These are phyloP conservation scores for Rhodocollybia butyracea DNA, from an alignment of 768 basidiomycete genomes.

Conservation along the genomic window DNA sequence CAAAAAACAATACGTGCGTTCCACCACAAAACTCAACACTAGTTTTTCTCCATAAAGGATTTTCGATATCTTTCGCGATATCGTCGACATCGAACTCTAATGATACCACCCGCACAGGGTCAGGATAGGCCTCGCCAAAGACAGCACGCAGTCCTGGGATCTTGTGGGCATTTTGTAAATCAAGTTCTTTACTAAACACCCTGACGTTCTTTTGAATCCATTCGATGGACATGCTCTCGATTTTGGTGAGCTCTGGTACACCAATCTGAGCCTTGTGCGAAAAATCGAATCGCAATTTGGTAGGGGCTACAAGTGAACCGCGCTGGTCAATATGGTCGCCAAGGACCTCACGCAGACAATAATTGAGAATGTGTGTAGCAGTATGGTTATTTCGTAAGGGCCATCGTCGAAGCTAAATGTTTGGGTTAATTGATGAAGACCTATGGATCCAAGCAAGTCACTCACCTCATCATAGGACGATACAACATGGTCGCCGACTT, in stretches of 20 bases:
- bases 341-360: conserved; percentile 83
- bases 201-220: conserved; percentile 90
- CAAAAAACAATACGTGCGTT: conserved; percentile 58
- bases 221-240: conserved; percentile 79
- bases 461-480: conserved; percentile 90
- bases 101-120: conserved; percentile 93
- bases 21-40: conserved; percentile 99
- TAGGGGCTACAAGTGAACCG: conserved; percentile 94
- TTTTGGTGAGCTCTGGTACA: conserved; percentile 72
- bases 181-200: conserved; percentile 86
- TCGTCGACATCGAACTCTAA: conserved; percentile 87
- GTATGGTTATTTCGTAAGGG: conserved; percentile 98
- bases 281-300: conserved; percentile 97
- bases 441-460: neutral
- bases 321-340: conserved; percentile 99
- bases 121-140: conserved; percentile 96
- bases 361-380: conserved; percentile 98
- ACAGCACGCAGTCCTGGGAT: conserved; percentile 96
- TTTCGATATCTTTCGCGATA: conserved; percentile 80
- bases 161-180: conserved; percentile 71
- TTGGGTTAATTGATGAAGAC: conserved; percentile 1
- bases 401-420: conserved; percentile 80
- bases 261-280: conserved; percentile 90
- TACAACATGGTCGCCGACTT: conserved; percentile 77
- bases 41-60: conserved; percentile 87